These are phyloP conservation scores for Ceriops tagal DNA, from an alignment of 345 rosid species.

Conservation along the genomic window DNA sequence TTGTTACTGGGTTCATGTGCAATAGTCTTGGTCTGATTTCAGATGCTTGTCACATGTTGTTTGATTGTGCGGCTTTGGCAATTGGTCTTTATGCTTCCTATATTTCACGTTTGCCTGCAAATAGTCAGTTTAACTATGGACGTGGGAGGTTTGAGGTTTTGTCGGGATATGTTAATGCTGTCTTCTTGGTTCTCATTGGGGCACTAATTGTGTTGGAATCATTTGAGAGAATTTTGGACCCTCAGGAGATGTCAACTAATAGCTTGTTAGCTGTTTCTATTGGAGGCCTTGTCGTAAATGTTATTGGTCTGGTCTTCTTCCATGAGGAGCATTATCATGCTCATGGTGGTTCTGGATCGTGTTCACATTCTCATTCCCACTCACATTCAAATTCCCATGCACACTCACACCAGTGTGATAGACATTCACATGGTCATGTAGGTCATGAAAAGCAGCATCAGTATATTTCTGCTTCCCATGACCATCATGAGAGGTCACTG, in stretches of 20 bases:
- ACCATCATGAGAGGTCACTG: conserved; percentile 30
- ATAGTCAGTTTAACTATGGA: conserved; percentile 87
- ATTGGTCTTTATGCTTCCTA: conserved; percentile 92
- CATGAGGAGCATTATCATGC: conserved; percentile 99
- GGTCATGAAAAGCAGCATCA: conserved; percentile 38
- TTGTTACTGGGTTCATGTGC: conserved; percentile 91
- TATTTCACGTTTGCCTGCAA: conserved; percentile 85
- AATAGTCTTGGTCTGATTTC: conserved; percentile 96
- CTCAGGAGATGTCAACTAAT: conserved; percentile 85
- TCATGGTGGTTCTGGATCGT: conserved; percentile 70
- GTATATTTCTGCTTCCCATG: conserved; percentile 34
- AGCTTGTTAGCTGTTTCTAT: conserved; percentile 81
- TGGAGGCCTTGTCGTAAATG: conserved; percentile 88
- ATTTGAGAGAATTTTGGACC: conserved; percentile 91
- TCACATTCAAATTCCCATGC: conserved; percentile 38
- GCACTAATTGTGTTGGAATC: conserved; percentile 91
- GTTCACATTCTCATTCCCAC: conserved; percentile 64
- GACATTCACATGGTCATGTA: conserved; percentile 35
- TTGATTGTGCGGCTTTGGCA: conserved; percentile 97
- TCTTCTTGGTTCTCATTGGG: conserved; percentile 82
- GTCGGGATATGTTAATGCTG: conserved; percentile 92
- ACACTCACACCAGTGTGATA: conserved; percentile 25
- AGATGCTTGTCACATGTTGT: conserved; percentile 97
- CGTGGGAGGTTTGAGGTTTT: conserved; percentile 94
- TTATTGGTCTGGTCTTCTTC: conserved; percentile 84